Evolutionary conservation across 306 rosid species (phyloP).

Genomic region (Acacia crassicarpa): DNA sequence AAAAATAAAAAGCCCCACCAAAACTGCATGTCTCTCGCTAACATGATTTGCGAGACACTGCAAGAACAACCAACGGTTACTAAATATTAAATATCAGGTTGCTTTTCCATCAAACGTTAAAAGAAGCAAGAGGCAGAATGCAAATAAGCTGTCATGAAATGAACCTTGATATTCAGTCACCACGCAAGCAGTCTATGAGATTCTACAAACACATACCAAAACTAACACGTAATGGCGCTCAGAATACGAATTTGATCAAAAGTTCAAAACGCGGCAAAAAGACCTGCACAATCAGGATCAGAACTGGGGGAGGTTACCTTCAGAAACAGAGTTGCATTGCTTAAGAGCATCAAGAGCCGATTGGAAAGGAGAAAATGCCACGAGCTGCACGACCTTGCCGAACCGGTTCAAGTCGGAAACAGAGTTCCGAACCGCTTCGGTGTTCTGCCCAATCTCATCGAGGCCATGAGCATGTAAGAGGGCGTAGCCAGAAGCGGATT

Average conservation of each 20-base stretch:
- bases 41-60: neutral
- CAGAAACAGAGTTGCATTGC: slow-evolving; percentile 82
- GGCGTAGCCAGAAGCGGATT: slow-evolving; percentile 79
- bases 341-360: slow-evolving; percentile 88
- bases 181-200: neutral
- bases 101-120: neutral
- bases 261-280: neutral
- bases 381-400: slow-evolving; percentile 85
- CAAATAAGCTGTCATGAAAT: neutral
- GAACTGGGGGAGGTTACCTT: slow-evolving; percentile 48
- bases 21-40: neutral
- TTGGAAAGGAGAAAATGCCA: slow-evolving; percentile 78
- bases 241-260: neutral
- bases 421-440: slow-evolving; percentile 83
- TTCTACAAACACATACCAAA: neutral
- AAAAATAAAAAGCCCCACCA: neutral
- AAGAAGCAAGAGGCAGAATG: neutral
- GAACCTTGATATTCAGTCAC: neutral
- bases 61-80: neutral
- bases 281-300: neutral
- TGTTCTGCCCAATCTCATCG: slow-evolving; percentile 89
- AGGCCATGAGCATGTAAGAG: slow-evolving; percentile 76
- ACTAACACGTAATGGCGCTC: neutral
- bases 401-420: slow-evolving; percentile 77
- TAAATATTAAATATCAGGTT: neutral